Base-by-base conservation (phyloP, 495 filamentous ascomycete species). In the Corynascus novoguineensis region DNA sequence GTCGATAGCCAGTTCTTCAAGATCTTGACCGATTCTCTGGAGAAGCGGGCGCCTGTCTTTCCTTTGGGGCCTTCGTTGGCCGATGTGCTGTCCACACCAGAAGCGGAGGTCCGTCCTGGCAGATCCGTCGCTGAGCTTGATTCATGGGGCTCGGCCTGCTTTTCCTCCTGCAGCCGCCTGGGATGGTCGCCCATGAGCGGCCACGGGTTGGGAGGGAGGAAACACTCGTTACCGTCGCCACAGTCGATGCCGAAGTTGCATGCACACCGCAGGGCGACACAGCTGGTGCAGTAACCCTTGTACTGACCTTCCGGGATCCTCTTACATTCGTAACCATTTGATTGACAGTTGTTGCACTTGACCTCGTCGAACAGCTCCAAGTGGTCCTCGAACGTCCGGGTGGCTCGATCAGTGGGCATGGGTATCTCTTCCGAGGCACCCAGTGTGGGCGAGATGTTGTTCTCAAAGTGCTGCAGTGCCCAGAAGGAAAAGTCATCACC, bases 1-100 rank as follows among this genome's bases (percentile, higher is more conserved):
- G 81, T 82, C 4, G 83, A 78, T 15, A 92, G 78, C 89, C 89
- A 95, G 60, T 81, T 80, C 71, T 89, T 88, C 50, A 95, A 72
- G 55, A 87, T 80, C 58, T 84, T 86, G 58, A 90, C 76, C 2
- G 86, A 83, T 59, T 87, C 82, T 57, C 85, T 77, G 4, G 87
- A 85, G 68, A 93, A 86, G 21, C 89, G 78, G 27, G 82, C 78
- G 37, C 80, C 86, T 47, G 72, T 71, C 62, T 78, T 79, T 48
- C 58, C 62, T 29, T 74, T 70, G 10, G 75, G 73, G 17, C 59
- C 19, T 14, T 45, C 21, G 12, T 71, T 61, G 6, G 73, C 70
- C 0, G 55, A 70, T 0, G 63, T 62, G 45, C 69, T 75, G 34
- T 75, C 71, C 32, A 63, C 63, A 3, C 50, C 60, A 5, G 54